phyloP scores from a whole-genome alignment of 2,329 filamentous ascomycete species.

The Alternaria solani region DNA sequence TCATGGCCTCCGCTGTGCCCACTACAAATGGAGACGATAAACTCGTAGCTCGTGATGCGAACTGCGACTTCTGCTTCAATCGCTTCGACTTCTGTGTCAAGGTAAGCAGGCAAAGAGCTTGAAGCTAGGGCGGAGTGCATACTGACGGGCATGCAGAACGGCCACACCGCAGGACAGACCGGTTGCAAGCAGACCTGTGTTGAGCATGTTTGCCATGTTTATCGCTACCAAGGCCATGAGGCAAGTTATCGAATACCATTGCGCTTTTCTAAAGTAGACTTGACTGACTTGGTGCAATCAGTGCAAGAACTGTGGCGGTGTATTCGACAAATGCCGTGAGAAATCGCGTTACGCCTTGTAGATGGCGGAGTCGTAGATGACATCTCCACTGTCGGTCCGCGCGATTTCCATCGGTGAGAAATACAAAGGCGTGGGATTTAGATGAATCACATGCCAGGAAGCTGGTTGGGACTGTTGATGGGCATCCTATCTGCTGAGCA shows the following conservation, averaged over 20 bases:
- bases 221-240: constrained; percentile 10
- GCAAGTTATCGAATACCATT: not conserved
- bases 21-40: not conserved
- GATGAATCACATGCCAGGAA: not conserved
- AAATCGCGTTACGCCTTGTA: constrained; percentile 5
- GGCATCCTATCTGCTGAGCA: not conserved
- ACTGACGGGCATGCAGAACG: constrained; percentile 18
- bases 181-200: constrained; percentile 25
- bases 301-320: constrained; percentile 11
- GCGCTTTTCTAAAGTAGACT: no score
- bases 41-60: not conserved
- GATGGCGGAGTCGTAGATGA: not conserved
- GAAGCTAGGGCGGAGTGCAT: fast-evolving
- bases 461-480: not conserved
- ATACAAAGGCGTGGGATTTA: not conserved
- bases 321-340: constrained; percentile 7
- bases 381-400: not conserved
- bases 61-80: constrained; percentile 14
- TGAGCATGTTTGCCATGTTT: constrained; percentile 23
- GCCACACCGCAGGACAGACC: constrained; percentile 14
- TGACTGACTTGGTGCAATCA: not conserved
- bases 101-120: not conserved
- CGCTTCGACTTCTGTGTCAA: constrained; percentile 21
- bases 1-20: not conserved
- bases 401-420: not conserved